Evolutionary conservation across 331 rosid species (phyloP).

Genomic region (Acacia pycnantha): DNA sequence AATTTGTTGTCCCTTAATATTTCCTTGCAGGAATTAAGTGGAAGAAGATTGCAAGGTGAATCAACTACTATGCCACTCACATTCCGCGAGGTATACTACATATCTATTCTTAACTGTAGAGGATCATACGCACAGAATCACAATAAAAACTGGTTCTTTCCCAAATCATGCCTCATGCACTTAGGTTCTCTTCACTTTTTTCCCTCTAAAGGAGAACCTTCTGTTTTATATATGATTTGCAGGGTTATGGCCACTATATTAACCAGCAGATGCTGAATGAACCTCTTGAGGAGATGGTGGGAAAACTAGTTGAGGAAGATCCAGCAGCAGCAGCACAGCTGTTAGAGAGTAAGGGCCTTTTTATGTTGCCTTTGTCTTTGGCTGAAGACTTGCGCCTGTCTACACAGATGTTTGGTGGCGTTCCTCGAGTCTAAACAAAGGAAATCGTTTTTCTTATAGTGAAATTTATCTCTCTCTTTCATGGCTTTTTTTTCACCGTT

Average conservation of each 20-base stretch:
- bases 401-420: constrained; percentile 24
- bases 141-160: background rate
- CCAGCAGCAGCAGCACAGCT: constrained; percentile 61
- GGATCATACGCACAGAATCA: background rate
- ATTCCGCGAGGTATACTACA: constrained; percentile 71
- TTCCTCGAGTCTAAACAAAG: background rate
- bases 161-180: background rate
- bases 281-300: constrained; percentile 91
- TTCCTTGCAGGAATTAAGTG: constrained; percentile 66
- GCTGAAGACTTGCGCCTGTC: constrained; percentile 45
- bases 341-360: constrained; percentile 71
- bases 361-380: constrained; percentile 58
- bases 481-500: background rate
- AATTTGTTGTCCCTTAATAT: background rate
- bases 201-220: constrained; percentile 9
- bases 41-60: constrained; percentile 59
- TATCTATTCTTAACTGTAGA: constrained; percentile 5
- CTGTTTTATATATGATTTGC: constrained; percentile 10
- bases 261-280: constrained; percentile 60
- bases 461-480: background rate
- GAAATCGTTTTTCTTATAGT: background rate
- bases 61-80: constrained; percentile 56
- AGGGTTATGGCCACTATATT: constrained; percentile 89
- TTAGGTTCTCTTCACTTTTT: background rate
- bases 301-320: constrained; percentile 71